Conservation (phyloP, 345 rosid genomes). For the Erucastrum elatum region DNA sequence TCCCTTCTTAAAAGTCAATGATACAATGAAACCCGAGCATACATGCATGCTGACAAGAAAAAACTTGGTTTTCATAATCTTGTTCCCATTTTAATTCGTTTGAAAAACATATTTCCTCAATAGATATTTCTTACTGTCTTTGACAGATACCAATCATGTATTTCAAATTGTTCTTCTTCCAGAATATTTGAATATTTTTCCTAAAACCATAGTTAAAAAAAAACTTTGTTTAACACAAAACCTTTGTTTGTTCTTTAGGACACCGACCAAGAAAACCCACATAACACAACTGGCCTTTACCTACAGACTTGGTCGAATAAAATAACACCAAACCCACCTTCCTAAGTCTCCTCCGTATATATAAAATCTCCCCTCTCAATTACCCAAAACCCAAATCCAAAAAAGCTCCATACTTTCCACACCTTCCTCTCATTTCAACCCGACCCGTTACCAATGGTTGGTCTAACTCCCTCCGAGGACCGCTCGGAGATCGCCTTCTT, state of each 20-base stretch:
- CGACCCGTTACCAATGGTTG: conserved; percentile 25
- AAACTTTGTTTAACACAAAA: not conserved
- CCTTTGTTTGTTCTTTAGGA: not conserved
- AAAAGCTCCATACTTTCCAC: conserved; percentile 6
- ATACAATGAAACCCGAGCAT: not conserved
- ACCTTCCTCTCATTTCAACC: not conserved
- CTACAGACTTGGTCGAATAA: not conserved
- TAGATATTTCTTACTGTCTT: not conserved
- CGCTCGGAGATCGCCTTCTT: conserved; percentile 83
- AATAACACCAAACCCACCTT: conserved; percentile 21
- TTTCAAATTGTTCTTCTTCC: not conserved
- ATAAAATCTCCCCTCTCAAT: not conserved
- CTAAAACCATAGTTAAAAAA: not conserved
- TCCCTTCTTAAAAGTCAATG: not conserved
- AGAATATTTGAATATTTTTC: not conserved
- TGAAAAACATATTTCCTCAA: not conserved
- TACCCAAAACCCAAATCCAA: not conserved
- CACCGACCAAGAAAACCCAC: conserved; percentile 4
- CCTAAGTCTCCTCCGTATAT: conserved; percentile 10
- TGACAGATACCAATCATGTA: not conserved
- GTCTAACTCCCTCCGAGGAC: conserved; percentile 35
- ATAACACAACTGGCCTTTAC: conserved; percentile 5
- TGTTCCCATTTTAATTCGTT: not conserved
- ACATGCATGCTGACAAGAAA: not conserved
- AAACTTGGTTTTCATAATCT: not conserved